A percentile compares a stretch with the other conserved stretches of the same genome.
Conservation (phyloP, 2,329 filamentous ascomycete genomes). For the Basipetospora chlamydospora region DNA sequence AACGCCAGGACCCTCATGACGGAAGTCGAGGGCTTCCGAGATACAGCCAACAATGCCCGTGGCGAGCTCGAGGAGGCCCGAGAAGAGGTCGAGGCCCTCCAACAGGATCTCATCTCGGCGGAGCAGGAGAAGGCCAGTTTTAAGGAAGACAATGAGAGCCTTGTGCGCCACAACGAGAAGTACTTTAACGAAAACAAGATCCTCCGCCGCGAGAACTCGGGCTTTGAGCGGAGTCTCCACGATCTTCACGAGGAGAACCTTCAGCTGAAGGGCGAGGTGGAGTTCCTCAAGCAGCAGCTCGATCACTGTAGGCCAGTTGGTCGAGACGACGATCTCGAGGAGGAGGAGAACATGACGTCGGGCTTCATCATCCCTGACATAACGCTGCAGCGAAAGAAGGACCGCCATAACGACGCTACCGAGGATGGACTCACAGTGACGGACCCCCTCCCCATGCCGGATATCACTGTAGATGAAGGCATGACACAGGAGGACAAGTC, state of each 20-base stretch:
- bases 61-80: slow-evolving; percentile 25
- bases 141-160: slow-evolving; percentile 34
- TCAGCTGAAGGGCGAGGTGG: slow-evolving; percentile 32
- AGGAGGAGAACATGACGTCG: slow-evolving; percentile 41
- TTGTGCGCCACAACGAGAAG: slow-evolving; percentile 39
- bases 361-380: slow-evolving; percentile 45
- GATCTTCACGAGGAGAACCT: slow-evolving; percentile 31
- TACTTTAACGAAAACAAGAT: slow-evolving; percentile 39
- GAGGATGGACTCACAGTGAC: slow-evolving; percentile 23
- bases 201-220: slow-evolving; percentile 30
- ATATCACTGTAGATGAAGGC: slow-evolving; percentile 19
- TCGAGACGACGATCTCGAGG: slow-evolving; percentile 19
- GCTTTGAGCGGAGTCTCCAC: slow-evolving; percentile 29
- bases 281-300: slow-evolving; percentile 28
- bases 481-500: slow-evolving; percentile 13
- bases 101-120: slow-evolving; percentile 22
- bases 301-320: slow-evolving; percentile 24
- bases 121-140: slow-evolving; percentile 28
- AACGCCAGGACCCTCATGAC: slow-evolving; percentile 25
- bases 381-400: slow-evolving; percentile 32
- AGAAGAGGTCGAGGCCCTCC: slow-evolving; percentile 24
- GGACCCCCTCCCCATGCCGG: slow-evolving; percentile 15
- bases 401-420: slow-evolving; percentile 18
- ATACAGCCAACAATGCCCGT: slow-evolving; percentile 23
- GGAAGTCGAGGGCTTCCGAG: slow-evolving; percentile 29